These are phyloP conservation scores for Cyberlindnera mississippiensis DNA, from an alignment of 805 yeast species.

Conservation along the genomic window DNA sequence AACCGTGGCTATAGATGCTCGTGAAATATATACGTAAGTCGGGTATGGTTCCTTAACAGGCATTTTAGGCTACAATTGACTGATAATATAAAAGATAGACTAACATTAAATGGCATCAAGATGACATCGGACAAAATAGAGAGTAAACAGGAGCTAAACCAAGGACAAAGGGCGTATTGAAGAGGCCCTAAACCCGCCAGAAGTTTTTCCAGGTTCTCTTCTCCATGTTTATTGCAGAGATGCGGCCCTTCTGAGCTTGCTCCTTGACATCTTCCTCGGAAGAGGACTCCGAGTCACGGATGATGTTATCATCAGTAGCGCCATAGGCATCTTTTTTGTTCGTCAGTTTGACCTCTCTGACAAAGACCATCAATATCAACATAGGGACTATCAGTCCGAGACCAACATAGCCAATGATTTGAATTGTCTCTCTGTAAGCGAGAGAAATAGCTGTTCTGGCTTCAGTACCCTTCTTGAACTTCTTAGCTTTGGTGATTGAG, in stretches of 20 bases:
- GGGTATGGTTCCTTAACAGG: too few relatives aligned
- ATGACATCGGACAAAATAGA: neutral
- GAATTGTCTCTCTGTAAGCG: constrained; percentile 31
- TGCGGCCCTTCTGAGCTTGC: neutral
- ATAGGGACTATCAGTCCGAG: constrained; percentile 28
- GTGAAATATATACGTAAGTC: too few relatives aligned
- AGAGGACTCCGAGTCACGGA: constrained; percentile 2
- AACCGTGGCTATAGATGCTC: too few relatives aligned
- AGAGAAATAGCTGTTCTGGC: constrained; percentile 28
- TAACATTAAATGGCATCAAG: neutral
- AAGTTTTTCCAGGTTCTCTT: constrained; percentile 21
- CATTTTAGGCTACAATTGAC: too few relatives aligned
- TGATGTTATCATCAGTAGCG: constrained; percentile 13
- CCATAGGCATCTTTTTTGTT: constrained; percentile 23
- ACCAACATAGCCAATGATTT: constrained; percentile 30
- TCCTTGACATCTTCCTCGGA: neutral
- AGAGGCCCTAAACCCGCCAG: constrained; percentile 18
- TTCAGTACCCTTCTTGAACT: constrained; percentile 27
- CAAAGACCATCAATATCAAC: constrained; percentile 28
- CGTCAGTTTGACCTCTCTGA: constrained; percentile 26
- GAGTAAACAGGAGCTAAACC: too few relatives aligned
- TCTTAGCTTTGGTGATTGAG: constrained; percentile 23
- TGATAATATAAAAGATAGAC: too few relatives aligned
- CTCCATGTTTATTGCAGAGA: constrained; percentile 3
- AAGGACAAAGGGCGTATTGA: too few relatives aligned